These are phyloP conservation scores for Deakozyma indianensis DNA, from an alignment of 805 yeast species.

Conservation along the genomic window DNA sequence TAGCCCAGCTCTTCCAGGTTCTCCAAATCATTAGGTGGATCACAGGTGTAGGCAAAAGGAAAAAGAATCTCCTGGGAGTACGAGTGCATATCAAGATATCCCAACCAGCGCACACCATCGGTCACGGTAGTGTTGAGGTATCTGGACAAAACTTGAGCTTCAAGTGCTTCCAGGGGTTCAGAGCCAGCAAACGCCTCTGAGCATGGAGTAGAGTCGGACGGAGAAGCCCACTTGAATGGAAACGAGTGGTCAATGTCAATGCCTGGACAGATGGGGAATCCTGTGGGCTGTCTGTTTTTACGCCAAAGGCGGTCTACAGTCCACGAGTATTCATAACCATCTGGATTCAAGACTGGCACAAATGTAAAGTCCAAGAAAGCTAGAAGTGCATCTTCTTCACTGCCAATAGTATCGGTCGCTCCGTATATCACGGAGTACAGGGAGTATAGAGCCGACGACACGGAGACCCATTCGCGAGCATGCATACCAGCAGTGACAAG, in stretches of 20 bases:
- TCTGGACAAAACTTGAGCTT: slow-evolving; percentile 22
- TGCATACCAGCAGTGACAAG: slow-evolving; percentile 73
- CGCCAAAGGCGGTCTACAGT: slow-evolving; percentile 70
- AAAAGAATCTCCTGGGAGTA: slow-evolving; percentile 72
- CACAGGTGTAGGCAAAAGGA: slow-evolving; percentile 74
- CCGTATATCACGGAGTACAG: slow-evolving; percentile 29
- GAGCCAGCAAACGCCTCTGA: slow-evolving; percentile 77
- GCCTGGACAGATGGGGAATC: slow-evolving; percentile 55
- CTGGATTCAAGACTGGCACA: slow-evolving; percentile 80
- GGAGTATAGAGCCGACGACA: slow-evolving; percentile 50
- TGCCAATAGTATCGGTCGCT: background rate
- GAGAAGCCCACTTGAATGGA: slow-evolving; percentile 54
- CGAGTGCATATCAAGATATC: slow-evolving; percentile 72
- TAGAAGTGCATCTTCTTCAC: slow-evolving; percentile 1
- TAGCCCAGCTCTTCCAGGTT: slow-evolving; percentile 69
- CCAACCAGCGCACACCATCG: slow-evolving; percentile 24
- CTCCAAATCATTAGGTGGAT: slow-evolving; percentile 67
- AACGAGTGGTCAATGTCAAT: slow-evolving; percentile 75
- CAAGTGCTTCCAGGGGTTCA: slow-evolving; percentile 50
- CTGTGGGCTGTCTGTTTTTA: slow-evolving; percentile 70
- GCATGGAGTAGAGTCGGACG: slow-evolving; percentile 48
- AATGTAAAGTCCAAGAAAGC: slow-evolving; percentile 42
- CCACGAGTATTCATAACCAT: slow-evolving; percentile 84
- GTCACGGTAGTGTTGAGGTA: slow-evolving; percentile 13
- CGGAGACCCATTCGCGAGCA: slow-evolving; percentile 83